These are phyloP conservation scores for Mortierella sp. DNA, from an alignment of 371 early-diverging fungal genomes.

Conservation along the genomic window DNA sequence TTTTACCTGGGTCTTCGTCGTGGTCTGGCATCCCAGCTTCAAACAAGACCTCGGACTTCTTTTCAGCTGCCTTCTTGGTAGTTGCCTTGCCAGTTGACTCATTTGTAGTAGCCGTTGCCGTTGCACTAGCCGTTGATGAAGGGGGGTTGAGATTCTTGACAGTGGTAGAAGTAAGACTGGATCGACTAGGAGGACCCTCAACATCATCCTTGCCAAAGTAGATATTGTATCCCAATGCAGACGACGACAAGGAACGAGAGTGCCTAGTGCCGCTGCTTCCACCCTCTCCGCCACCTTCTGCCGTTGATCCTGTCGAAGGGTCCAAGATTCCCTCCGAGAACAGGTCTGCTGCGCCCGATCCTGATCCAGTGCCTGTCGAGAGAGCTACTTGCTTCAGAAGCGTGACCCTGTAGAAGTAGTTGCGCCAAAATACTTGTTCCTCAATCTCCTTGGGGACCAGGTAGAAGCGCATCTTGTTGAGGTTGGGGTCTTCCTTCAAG, in stretches of 20 bases:
- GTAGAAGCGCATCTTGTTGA: conserved; percentile 73
- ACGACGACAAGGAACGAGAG: conserved; percentile 22
- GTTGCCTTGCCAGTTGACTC: conserved; percentile 7
- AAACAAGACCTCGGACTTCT: conserved; percentile 41
- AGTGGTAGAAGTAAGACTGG: conserved; percentile 20
- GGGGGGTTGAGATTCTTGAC: conserved; percentile 20
- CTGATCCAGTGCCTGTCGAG: conserved; percentile 15
- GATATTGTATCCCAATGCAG: conserved; percentile 50
- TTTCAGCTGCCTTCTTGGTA: conserved; percentile 18
- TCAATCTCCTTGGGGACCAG: conserved; percentile 78
- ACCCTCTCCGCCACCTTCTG: conserved; percentile 12
- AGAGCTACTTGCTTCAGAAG: conserved; percentile 66
- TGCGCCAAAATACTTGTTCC: conserved; percentile 78
- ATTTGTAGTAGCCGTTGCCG: neutral
- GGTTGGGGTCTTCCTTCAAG: conserved; percentile 68
- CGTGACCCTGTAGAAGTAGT: conserved; percentile 84
- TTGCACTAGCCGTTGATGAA: neutral
- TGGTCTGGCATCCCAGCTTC: conserved; percentile 56
- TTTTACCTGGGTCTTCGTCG: conserved; percentile 55
- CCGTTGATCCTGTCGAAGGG: neutral
- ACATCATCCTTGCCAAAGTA: conserved; percentile 55
- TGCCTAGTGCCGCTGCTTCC: conserved; percentile 4
- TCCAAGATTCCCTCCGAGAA: neutral
- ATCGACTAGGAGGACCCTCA: conserved; percentile 29
- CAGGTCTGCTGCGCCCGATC: neutral